A percentile compares a stretch with the other conserved stretches of the same genome.
Evolutionary conservation across 257 asterid genomes (phyloP).

Genomic region (Ilex asprella): DNA sequence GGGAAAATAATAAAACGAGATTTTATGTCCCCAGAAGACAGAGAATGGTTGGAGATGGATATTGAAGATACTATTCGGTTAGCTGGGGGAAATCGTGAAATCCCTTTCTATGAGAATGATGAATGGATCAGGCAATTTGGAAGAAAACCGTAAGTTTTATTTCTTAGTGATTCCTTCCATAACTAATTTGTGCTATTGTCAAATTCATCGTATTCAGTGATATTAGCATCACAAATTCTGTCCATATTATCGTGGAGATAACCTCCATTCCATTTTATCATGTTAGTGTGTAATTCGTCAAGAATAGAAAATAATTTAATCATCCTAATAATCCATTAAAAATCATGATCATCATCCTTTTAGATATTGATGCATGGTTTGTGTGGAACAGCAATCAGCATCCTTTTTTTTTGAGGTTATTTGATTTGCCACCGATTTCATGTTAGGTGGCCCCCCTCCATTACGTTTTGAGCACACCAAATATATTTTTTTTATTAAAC

Average conservation of each 20-base stretch:
- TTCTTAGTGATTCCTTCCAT: conserved; percentile 1
- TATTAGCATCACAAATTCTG: not conserved
- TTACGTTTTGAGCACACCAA: not conserved
- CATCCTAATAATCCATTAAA: not conserved
- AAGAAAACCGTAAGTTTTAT: conserved; percentile 69
- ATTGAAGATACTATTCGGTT: conserved; percentile 73
- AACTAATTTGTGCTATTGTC: not conserved
- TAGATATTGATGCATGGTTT: not conserved
- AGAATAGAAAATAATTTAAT: not conserved
- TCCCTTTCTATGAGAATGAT: conserved; percentile 80
- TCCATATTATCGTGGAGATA: not conserved
- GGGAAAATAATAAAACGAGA: conserved; percentile 77
- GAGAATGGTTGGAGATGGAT: conserved; percentile 94
- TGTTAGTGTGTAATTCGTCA: not conserved
- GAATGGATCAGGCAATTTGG: conserved; percentile 75
- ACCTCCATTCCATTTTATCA: not conserved
- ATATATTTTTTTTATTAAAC: not conserved
- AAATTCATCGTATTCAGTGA: not conserved
- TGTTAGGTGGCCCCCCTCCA: not conserved
- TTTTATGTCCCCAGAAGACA: conserved; percentile 90
- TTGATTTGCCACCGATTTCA: not conserved
- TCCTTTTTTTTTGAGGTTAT: not conserved
- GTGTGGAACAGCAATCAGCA: not conserved
- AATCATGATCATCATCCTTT: not conserved
- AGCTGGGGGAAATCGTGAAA: conserved; percentile 49